Conservation (phyloP, 805 yeast species). For the Candida suzukii region DNA sequence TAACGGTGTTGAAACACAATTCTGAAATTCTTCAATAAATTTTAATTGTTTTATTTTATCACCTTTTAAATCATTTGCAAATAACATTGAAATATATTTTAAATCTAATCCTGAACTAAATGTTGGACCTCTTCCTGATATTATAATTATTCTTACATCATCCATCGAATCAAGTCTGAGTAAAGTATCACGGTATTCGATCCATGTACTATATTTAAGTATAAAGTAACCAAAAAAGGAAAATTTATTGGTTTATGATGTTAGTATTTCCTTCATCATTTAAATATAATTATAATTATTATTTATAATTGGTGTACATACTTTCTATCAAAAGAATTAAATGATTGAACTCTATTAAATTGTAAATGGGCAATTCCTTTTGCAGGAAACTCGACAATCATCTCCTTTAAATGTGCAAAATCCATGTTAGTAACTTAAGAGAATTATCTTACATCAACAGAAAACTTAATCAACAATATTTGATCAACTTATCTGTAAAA, state of each 20-base stretch:
- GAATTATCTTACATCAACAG: no score
- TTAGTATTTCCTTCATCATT: no score
- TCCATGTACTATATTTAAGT: slow-evolving; percentile 36
- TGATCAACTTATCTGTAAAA: no score
- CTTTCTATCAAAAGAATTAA: slow-evolving; percentile 50
- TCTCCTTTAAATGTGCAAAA: no score
- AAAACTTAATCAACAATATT: no score
- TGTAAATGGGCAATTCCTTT: neutral
- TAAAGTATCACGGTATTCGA: slow-evolving; percentile 45
- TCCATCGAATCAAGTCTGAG: slow-evolving; percentile 34
- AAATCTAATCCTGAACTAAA: slow-evolving; percentile 66
- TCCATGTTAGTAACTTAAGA: neutral
- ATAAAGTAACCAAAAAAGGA: no score
- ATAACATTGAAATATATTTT: slow-evolving; percentile 18
- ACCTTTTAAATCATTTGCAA: slow-evolving; percentile 7
- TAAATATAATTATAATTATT: no score
- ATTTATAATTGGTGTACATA: slow-evolving; percentile 5
- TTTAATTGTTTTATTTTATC: slow-evolving; percentile 18
- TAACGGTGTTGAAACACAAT: slow-evolving; percentile 41
- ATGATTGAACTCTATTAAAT: slow-evolving; percentile 46
- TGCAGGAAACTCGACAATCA: neutral
- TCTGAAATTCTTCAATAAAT: slow-evolving; percentile 52
- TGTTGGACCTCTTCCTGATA: slow-evolving; percentile 48
- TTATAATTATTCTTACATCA: slow-evolving; percentile 44
- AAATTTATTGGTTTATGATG: no score